phyloP scores from a whole-genome alignment of 257 asterid species.

The Petunia axillaris region DNA sequence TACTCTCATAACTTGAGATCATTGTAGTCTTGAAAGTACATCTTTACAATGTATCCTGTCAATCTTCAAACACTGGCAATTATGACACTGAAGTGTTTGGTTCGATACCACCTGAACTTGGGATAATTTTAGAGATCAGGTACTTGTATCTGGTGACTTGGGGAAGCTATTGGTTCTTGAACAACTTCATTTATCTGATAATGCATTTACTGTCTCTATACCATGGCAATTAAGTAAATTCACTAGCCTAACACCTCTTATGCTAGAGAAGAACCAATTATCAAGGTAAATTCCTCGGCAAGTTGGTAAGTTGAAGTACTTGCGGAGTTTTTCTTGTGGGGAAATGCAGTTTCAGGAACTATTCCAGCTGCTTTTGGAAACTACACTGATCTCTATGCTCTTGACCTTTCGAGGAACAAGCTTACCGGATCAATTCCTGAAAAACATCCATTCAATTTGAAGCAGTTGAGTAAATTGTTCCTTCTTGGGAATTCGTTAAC shows the following conservation, averaged over 20 bases:
- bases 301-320: constrained; percentile 66
- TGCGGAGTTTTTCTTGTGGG: constrained; percentile 95
- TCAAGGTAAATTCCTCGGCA: constrained; percentile 73
- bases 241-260: constrained; percentile 72
- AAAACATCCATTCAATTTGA: constrained; percentile 61
- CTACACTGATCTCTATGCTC: constrained; percentile 84
- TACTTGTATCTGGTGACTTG: constrained; percentile 60
- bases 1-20: constrained; percentile 81
- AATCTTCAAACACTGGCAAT: constrained; percentile 72
- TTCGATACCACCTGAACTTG: constrained; percentile 75
- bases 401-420: constrained; percentile 78
- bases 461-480: constrained; percentile 82
- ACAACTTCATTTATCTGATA: constrained; percentile 83
- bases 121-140: constrained; percentile 63
- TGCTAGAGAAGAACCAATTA: constrained; percentile 76
- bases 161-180: constrained; percentile 67
- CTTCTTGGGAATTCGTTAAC: constrained; percentile 76
- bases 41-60: constrained; percentile 66
- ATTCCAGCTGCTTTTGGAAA: constrained; percentile 77
- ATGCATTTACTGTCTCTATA: constrained; percentile 60
- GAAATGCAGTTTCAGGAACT: constrained; percentile 74
- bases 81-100: constrained; percentile 85
- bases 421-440: constrained; percentile 87
- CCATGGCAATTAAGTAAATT: constrained; percentile 76
- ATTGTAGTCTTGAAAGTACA: constrained; percentile 90